Percentiles rank a stretch among this genome's conserved stretches.
Evolutionary conservation across 2,329 filamentous ascomycete species (phyloP).

Genomic region (Tolypocladium sp.): DNA sequence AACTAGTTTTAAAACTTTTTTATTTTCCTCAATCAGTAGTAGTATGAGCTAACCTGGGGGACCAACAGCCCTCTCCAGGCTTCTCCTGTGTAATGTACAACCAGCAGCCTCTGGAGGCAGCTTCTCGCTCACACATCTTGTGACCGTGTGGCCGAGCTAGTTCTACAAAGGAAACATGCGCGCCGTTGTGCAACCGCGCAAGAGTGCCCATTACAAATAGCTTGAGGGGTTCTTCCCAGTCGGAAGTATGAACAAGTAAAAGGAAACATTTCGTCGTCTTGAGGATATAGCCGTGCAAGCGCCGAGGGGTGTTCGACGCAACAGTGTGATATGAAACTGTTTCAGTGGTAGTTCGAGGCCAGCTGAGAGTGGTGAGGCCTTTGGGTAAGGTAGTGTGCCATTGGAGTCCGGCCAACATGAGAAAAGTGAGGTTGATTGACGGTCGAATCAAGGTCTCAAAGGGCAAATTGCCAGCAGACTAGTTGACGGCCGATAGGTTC

Average conservation of each 20-base stretch:
- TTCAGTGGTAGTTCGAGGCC: neutral
- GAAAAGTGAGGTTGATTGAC: neutral
- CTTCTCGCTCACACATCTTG: slow-evolving; percentile 1
- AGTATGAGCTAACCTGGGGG: slow-evolving; percentile 2
- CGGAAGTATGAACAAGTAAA: slow-evolving; percentile 11
- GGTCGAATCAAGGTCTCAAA: neutral
- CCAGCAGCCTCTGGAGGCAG: slow-evolving; percentile 5
- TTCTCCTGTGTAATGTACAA: slow-evolving; percentile 11
- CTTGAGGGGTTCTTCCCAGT: slow-evolving; percentile 2
- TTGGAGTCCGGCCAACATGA: neutral
- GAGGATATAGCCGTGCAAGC: slow-evolving; percentile 13
- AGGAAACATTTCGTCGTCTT: slow-evolving; percentile 12
- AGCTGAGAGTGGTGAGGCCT: neutral
- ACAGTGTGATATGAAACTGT: neutral
- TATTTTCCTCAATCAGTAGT: slow-evolving; percentile 1
- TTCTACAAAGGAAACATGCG: slow-evolving; percentile 11
- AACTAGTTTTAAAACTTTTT: neutral
- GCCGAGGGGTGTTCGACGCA: slow-evolving; percentile 1
- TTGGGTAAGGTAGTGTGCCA: neutral
- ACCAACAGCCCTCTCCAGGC: neutral
- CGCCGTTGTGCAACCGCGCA: slow-evolving; percentile 3
- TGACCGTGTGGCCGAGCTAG: slow-evolving; percentile 5
- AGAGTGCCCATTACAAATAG: slow-evolving; percentile 8
- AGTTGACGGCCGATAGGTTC: neutral
- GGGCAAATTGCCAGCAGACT: neutral